Base-by-base conservation (phyloP, 108 stramenopile species). In the Asterionellopsis glacialis region DNA sequence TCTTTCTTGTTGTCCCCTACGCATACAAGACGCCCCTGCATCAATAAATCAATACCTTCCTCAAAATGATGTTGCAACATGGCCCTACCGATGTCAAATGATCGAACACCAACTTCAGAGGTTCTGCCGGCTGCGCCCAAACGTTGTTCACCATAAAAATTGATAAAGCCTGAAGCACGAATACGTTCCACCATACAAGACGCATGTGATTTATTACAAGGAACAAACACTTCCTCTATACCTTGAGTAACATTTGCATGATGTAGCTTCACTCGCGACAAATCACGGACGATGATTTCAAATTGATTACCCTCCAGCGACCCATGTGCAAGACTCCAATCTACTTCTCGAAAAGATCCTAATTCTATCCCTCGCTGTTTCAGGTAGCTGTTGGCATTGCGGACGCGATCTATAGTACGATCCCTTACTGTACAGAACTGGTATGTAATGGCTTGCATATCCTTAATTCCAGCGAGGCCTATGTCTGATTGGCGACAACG, bases 91-190 rank as follows among this genome's bases (percentile, higher is more conserved):
- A 95, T 83, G 47, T 90, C 83, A 63, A 83, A 95, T 0, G 85
- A 73, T 13, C 87, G 67, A 13, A 77, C 75, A 25, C 94, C 94
- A 33, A 86, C 77, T n/a, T 64, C 60, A 23, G 56, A 59, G 13
- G 24, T 16, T 6, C 28, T 28, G 6, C 90, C 94, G 11, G 94
- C 77, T 19, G 67, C 63, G 23, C 94, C 94, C 0, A 95, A 75
- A 12, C 94, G 70, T 70, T 95, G 94, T 57, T 88, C 83, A 9
- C 94, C 94, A 61, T 74, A 95, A 65, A 88, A 95, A 61, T 95
- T 95, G 45, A 95, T 69, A 57, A 95, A 95, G 2, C 90, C 90
- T 52, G 47, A 51, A 6, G 61, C 41, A n/a, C 55, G 53, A 16
- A 92, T 55, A 22, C 86, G 59, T 23, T 77, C 68, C 12, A 75